Evolutionary conservation across 352 stramenopile genomes (phyloP).

Genomic region (Hyaloperonospora arabidopsidis): DNA sequence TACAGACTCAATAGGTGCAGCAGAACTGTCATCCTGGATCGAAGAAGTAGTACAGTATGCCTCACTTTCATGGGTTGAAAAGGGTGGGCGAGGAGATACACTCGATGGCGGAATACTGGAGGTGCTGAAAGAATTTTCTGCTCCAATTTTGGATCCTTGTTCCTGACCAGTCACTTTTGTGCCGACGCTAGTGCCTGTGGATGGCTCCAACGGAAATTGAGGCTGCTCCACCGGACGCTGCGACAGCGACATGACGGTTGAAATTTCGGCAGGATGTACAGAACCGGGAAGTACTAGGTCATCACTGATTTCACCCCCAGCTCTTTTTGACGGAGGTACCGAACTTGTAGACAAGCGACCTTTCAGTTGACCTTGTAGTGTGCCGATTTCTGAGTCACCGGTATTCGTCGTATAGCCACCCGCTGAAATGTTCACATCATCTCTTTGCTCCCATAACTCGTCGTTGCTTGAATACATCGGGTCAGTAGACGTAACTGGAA

Average conservation of each 20-base stretch:
- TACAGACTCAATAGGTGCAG: slow-evolving; percentile 6
- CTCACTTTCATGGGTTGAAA: not conserved
- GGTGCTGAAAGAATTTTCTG: not conserved
- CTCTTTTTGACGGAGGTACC: not conserved
- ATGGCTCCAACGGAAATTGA: not conserved
- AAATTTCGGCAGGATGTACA: not conserved
- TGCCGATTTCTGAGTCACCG: slow-evolving; percentile 5
- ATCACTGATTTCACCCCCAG: not conserved
- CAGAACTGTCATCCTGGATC: slow-evolving; percentile 3
- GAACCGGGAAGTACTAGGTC: not conserved
- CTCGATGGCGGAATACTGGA: slow-evolving; percentile 2
- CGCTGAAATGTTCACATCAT: not conserved
- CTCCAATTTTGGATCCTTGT: not conserved
- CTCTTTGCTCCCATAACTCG: slow-evolving; percentile 4
- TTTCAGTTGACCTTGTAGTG: slow-evolving; percentile 5
- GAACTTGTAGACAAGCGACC: slow-evolving; percentile 1
- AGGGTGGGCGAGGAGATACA: slow-evolving; percentile 1
- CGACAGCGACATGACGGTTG: not conserved
- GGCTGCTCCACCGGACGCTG: not conserved
- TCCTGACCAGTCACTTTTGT: not conserved
- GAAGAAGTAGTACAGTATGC: not conserved
- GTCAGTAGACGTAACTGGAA: slow-evolving; percentile 10
- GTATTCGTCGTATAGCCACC: not conserved
- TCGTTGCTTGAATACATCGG: not conserved
- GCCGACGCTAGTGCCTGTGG: not conserved